Conservation (phyloP, 768 basidiomycete genomes). For the Phylloporus scabripes region DNA sequence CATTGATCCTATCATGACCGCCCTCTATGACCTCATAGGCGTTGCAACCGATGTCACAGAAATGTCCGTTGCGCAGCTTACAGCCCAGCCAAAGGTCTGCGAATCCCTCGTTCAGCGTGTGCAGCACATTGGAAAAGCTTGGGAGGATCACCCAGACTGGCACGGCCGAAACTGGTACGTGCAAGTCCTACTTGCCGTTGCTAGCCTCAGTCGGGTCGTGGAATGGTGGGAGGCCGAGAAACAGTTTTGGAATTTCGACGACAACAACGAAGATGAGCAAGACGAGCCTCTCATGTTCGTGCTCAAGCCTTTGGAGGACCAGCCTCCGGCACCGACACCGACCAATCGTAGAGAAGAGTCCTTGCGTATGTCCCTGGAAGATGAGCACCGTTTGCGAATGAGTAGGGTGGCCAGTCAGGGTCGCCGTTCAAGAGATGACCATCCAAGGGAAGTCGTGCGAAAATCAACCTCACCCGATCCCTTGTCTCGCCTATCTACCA, state of each 20-base stretch:
- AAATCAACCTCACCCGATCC: constrained; percentile 35
- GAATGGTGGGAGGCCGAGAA: constrained; percentile 99
- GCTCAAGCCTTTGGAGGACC: constrained; percentile 79
- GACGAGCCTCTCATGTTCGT: constrained; percentile 92
- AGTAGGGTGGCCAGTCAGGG: constrained; percentile 46
- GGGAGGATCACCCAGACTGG: constrained; percentile 99
- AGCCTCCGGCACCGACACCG: constrained; percentile 34
- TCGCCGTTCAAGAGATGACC: constrained; percentile 55
- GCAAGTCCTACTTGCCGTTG: constrained; percentile 90
- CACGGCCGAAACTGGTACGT: constrained; percentile 98
- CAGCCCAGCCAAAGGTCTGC: constrained; percentile 78
- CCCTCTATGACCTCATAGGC: constrained; percentile 86
- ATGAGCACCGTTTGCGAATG: constrained; percentile 40
- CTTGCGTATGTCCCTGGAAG: constrained; percentile 33
- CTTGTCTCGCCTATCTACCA: constrained; percentile 28
- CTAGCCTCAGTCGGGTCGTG: constrained; percentile 91
- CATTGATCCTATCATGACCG: constrained; percentile 82
- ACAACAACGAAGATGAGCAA: constrained; percentile 82
- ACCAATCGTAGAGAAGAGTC: constrained; percentile 34
- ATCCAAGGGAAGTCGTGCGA: constrained; percentile 42
- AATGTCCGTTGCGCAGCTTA: constrained; percentile 82
- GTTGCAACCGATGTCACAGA: constrained; percentile 93
- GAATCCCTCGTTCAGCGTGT: constrained; percentile 85
- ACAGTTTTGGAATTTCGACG: constrained; percentile 99
- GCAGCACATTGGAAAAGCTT: constrained; percentile 86